Base-by-base conservation (phyloP, 352 stramenopile genomes). In the Phytopythium boreale region DNA sequence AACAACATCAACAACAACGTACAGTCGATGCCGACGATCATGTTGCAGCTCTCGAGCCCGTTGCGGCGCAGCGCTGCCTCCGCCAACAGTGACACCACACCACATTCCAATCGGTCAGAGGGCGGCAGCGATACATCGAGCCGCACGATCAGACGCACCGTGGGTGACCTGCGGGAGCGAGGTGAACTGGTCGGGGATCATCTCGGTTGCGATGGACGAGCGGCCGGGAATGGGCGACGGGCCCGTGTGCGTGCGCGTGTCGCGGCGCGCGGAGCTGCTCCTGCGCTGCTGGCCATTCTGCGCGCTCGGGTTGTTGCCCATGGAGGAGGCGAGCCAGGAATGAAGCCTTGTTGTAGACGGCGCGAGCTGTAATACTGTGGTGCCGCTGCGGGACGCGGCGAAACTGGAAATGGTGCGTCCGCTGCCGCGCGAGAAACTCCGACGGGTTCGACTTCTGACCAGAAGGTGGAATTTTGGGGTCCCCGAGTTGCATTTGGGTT, bases 21-120 rank as follows among this genome's bases (percentile, higher is more conserved):
- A 95, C 87, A 95, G 71, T 96, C 88, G 8, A 96, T 81, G 63
- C 83, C 88, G 24, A 96, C 31, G 58, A 96, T 90, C 27, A 96
- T 69, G 62, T 96, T 94, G 75, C 83, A 90, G 62, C 80, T 92
- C 70, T 94, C 87, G 55, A 96, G 79, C 8, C 88, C 88, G 44
- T 88, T 83, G 29, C 73, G 68, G 26, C 87, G 74, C 49, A 95
- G 79, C n/a, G 80, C 86, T 78, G 64, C n/a, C n/a, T n/a, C n/a
- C n/a, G n/a, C 24, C 10, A 43, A 19, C 15, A 43, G 29, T 8
- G 11, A n/a, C 14, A 20, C 2, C 39, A 46, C 39, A 46, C 39
- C 29, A 34, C 29, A 7, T 3, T 7, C 29, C 29, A 26, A 1
- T 46, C 39, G 39, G 15, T n/a, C 11, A 46, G 39, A 46, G 2